Evolutionary conservation across 2,329 filamentous ascomycete species (phyloP).

Genomic region (Alternaria rosae): DNA sequence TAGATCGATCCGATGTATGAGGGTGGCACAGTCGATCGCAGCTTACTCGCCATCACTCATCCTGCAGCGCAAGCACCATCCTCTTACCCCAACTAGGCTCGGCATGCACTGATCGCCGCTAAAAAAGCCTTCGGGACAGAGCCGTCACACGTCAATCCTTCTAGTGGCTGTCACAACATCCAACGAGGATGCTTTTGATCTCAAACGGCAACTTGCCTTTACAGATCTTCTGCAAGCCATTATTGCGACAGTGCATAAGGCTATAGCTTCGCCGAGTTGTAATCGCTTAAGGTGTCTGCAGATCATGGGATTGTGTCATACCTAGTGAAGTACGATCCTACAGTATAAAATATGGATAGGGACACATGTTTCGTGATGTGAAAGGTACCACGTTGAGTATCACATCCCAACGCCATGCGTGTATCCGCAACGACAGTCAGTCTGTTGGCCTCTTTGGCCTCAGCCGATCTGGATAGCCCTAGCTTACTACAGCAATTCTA

Average conservation of each 20-base stretch:
- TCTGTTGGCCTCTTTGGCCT: not conserved
- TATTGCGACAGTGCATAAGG: not conserved
- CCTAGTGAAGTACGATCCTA: not conserved
- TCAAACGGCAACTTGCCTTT: not conserved
- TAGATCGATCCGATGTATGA: not conserved
- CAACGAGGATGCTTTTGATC: not conserved
- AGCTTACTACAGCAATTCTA: constrained; percentile 16
- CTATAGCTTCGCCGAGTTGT: not conserved
- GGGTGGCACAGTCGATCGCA: not conserved
- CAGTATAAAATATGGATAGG: not conserved
- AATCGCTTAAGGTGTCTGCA: not conserved
- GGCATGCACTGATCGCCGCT: constrained; percentile 3
- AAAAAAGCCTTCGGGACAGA: not conserved
- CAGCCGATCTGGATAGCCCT: constrained; percentile 5
- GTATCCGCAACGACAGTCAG: not conserved
- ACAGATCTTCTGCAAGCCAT: constrained; percentile 7
- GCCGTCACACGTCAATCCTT: constrained; percentile 5
- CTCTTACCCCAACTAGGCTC: not conserved
- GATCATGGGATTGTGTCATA: not conserved
- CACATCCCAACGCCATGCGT: not conserved
- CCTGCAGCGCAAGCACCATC: not conserved
- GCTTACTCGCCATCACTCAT: constrained; percentile 1
- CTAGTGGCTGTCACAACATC: not conserved
- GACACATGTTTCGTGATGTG: not conserved
- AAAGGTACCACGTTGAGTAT: not conserved